phyloP scores from a whole-genome alignment of 2,329 filamentous ascomycete genomes.

The Sarocladium strictum region DNA sequence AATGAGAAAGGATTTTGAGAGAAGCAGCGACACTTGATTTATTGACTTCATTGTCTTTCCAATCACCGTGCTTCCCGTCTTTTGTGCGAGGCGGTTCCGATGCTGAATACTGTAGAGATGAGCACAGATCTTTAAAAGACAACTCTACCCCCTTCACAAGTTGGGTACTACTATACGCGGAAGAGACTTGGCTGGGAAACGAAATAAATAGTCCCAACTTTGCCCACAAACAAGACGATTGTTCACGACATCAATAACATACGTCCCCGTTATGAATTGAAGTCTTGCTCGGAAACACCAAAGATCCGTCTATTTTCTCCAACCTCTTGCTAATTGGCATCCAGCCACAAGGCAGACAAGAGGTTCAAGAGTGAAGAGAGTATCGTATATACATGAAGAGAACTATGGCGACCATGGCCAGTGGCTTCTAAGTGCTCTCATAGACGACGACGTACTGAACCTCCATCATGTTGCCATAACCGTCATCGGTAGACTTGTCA shows the following conservation, averaged over 20 bases:
- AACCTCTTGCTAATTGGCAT: background rate
- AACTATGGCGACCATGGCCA: background rate
- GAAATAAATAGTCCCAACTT: too few species aligned
- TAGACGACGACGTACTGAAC: slow-evolving; percentile 35
- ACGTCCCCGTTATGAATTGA: too few species aligned
- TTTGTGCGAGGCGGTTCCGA: too few species aligned
- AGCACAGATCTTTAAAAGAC: too few species aligned
- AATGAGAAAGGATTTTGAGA: background rate
- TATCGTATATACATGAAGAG: slow-evolving; percentile 1
- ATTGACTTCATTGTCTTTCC: background rate
- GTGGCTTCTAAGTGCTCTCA: slow-evolving; percentile 16
- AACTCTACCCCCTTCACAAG: too few species aligned
- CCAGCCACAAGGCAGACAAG: background rate
- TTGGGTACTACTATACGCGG: too few species aligned
- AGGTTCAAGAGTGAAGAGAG: too few species aligned
- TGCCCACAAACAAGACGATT: too few species aligned
- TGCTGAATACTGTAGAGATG: too few species aligned
- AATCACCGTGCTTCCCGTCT: too few species aligned
- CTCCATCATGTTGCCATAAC: slow-evolving; percentile 36
- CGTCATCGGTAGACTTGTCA: slow-evolving; percentile 24
- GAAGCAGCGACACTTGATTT: background rate
- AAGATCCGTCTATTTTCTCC: background rate
- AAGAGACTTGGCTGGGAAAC: too few species aligned
- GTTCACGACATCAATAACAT: too few species aligned
- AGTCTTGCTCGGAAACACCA: background rate